Evolutionary conservation across 768 basidiomycete genomes (phyloP).

Genomic region (Phanerodontia chrysosporium): DNA sequence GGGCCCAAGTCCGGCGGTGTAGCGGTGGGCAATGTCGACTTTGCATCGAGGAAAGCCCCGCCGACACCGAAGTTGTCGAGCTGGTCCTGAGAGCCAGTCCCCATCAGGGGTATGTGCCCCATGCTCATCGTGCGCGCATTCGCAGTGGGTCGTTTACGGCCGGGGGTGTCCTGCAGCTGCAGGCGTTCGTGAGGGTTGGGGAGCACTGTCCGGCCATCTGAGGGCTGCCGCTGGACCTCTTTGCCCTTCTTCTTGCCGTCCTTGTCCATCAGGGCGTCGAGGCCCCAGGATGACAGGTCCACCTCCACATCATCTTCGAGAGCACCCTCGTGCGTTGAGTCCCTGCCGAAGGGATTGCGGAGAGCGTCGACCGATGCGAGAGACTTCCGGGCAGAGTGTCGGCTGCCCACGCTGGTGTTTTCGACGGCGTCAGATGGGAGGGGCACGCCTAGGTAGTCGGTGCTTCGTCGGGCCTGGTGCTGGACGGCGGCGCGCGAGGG

Average conservation of each 20-base stretch:
- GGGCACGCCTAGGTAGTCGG: constrained; percentile 64
- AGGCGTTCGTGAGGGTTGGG: constrained; percentile 40
- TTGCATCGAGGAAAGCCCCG: constrained; percentile 42
- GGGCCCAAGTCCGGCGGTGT: constrained; percentile 12
- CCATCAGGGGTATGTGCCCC: constrained; percentile 38
- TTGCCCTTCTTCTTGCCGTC: constrained; percentile 23
- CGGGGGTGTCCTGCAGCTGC: constrained; percentile 8
- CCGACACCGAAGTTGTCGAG: constrained; percentile 46
- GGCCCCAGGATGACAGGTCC: constrained; percentile 80
- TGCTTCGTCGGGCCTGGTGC: constrained; percentile 41
- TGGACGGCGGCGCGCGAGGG: constrained; percentile 36
- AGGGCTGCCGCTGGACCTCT: constrained; percentile 19
- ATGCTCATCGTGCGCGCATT: constrained; percentile 59
- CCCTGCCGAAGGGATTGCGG: constrained; percentile 71
- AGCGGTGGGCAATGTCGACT: constrained; percentile 15
- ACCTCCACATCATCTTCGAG: constrained; percentile 59
- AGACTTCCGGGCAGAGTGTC: constrained; percentile 30
- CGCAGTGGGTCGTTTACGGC: constrained; percentile 1
- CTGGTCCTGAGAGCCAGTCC: background rate
- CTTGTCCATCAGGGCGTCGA: constrained; percentile 57
- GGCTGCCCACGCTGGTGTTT: constrained; percentile 20
- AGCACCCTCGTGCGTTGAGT: constrained; percentile 49
- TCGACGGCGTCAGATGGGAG: constrained; percentile 52
- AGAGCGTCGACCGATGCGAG: constrained; percentile 58
- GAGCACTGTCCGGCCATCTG: constrained; percentile 24